Evolutionary conservation across 1,284 basidiomycete species (phyloP).

Genomic region (Porogramme epimiltina): DNA sequence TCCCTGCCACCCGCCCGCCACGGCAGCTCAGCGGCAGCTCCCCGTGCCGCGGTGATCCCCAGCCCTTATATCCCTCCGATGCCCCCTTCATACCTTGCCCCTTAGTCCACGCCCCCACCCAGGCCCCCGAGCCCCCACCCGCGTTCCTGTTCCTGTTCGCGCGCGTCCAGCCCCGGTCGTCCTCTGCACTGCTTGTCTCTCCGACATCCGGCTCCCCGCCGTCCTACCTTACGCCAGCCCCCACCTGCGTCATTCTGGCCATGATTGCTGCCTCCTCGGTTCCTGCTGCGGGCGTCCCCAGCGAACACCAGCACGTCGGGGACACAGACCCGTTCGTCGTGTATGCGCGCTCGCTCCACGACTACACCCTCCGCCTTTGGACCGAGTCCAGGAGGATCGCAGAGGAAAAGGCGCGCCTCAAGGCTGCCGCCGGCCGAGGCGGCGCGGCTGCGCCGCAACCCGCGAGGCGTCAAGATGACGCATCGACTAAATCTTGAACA

Average conservation of each 20-base stretch:
- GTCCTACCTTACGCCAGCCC: background rate
- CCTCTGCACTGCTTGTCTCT: background rate
- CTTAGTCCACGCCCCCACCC: too few species aligned
- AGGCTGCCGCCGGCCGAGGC: conserved; percentile 21
- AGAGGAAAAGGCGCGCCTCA: conserved; percentile 49
- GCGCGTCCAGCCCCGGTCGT: background rate
- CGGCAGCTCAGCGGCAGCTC: conserved; percentile 19
- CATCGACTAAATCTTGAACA: conserved; percentile 6
- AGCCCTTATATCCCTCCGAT: conserved; percentile 13
- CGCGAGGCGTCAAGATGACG: conserved; percentile 17
- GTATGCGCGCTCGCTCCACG: conserved; percentile 65
- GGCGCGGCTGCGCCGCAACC: background rate
- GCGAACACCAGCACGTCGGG: conserved; percentile 9
- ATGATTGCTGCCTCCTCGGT: conserved; percentile 23
- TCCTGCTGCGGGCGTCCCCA: background rate
- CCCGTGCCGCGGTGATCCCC: conserved; percentile 12
- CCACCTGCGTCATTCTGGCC: conserved; percentile 1
- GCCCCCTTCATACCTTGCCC: background rate
- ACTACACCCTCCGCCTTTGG: conserved; percentile 70
- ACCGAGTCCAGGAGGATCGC: conserved; percentile 61
- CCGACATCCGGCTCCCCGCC: background rate
- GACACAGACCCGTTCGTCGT: conserved; percentile 40
- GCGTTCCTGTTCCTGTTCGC: background rate
- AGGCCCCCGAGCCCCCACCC: background rate
- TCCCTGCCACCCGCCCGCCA: conserved; percentile 9